These are phyloP conservation scores for Xanthoconium separans DNA, from an alignment of 1,284 basidiomycete species.

Conservation along the genomic window DNA sequence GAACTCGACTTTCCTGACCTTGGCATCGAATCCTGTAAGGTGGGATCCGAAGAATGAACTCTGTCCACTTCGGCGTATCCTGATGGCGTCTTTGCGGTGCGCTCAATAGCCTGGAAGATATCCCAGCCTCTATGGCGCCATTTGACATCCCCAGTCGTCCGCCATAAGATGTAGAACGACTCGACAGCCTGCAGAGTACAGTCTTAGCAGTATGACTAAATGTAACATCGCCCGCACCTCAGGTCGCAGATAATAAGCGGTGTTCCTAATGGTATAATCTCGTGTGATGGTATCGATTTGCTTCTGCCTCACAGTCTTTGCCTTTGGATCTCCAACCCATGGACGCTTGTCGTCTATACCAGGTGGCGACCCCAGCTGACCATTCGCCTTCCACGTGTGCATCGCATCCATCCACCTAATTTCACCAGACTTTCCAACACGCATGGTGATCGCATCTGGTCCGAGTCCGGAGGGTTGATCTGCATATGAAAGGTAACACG, in stretches of 20 bases:
- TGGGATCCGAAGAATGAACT: constrained; percentile 42
- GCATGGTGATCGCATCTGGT: constrained; percentile 56
- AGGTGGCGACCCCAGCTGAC: constrained; percentile 47
- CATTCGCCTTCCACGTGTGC: constrained; percentile 47
- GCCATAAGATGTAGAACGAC: constrained; percentile 69
- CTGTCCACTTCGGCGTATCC: constrained; percentile 60
- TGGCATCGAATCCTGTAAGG: constrained; percentile 59
- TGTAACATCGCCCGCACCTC: constrained; percentile 46
- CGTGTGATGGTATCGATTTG: constrained; percentile 31
- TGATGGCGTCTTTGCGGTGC: constrained; percentile 47
- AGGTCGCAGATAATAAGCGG: constrained; percentile 56
- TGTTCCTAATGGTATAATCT: constrained; percentile 42
- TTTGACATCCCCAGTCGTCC: constrained; percentile 61
- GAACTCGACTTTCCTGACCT: constrained; percentile 43
- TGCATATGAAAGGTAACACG: constrained; percentile 64
- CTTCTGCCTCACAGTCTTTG: constrained; percentile 20
- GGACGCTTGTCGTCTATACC: constrained; percentile 46
- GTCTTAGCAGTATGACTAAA: neutral
- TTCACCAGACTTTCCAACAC: constrained; percentile 27
- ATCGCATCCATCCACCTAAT: constrained; percentile 55
- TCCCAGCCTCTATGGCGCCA: constrained; percentile 80
- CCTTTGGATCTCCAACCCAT: constrained; percentile 24
- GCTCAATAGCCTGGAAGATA: constrained; percentile 71
- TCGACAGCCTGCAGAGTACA: constrained; percentile 54
- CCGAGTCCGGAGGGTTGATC: constrained; percentile 62